These are phyloP conservation scores for Guadua angustifolia DNA, from an alignment of 176 grass and related monocot species.

Conservation along the genomic window DNA sequence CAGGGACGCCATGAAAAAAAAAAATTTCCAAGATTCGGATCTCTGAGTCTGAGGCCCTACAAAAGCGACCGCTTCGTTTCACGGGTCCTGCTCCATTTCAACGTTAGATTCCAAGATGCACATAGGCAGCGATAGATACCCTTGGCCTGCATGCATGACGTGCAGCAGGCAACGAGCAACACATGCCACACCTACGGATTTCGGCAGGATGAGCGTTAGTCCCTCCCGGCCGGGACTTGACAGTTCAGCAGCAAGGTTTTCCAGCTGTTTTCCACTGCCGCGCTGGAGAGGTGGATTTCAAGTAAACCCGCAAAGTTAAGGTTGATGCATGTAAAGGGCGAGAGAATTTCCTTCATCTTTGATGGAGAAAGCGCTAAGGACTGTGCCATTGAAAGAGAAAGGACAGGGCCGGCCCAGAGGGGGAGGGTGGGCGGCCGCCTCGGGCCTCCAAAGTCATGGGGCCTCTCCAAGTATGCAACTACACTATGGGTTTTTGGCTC, in stretches of 20 bases:
- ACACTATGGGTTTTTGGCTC: too few species aligned
- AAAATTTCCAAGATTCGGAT: conserved; percentile 46
- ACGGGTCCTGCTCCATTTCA: not conserved
- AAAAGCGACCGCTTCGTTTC: not conserved
- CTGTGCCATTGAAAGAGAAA: not conserved
- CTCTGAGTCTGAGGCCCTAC: not conserved
- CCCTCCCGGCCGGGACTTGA: not conserved
- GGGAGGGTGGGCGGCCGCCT: too few species aligned
- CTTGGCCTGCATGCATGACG: not conserved
- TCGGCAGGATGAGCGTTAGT: not conserved
- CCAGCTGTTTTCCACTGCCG: not conserved
- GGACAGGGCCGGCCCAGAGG: too few species aligned
- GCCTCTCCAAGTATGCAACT: too few species aligned
- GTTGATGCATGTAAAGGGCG: not conserved
- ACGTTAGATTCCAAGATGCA: conserved; percentile 29
- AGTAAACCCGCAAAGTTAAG: not conserved
- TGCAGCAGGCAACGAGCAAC: not conserved
- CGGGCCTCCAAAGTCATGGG: too few species aligned
- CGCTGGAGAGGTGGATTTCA: not conserved
- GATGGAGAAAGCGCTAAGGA: not conserved
- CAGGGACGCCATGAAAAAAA: not conserved
- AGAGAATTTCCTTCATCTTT: not conserved
- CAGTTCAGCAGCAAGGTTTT: not conserved
- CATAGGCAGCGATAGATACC: not conserved
- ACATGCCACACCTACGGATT: not conserved